Percentiles rank a stretch among this genome's conserved stretches.
These are phyloP conservation scores for Coleophoma cylindrospora DNA, from an alignment of 2,329 filamentous ascomycete species.

Conservation along the genomic window DNA sequence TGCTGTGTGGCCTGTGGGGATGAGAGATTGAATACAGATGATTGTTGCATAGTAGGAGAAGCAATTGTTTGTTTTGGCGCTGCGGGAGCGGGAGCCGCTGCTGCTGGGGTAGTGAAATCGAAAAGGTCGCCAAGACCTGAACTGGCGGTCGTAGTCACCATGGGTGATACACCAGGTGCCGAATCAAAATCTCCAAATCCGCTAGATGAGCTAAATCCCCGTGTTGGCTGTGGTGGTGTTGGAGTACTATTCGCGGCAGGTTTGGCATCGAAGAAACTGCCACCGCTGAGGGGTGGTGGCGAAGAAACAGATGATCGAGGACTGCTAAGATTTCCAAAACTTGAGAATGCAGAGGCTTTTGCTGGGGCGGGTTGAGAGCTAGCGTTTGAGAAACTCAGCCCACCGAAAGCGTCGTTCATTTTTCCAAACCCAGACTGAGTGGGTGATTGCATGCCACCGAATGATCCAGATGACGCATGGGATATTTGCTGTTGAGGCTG, in stretches of 20 bases:
- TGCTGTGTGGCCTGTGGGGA: slow-evolving; percentile 35
- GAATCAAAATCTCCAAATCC: slow-evolving; percentile 59
- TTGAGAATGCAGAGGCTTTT: slow-evolving; percentile 40
- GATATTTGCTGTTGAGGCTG: slow-evolving; percentile 49
- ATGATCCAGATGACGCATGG: slow-evolving; percentile 57
- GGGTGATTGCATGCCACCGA: slow-evolving; percentile 63
- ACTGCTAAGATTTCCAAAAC: slow-evolving; percentile 38
- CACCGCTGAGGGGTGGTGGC: slow-evolving; percentile 49
- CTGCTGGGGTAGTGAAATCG: slow-evolving; percentile 56
- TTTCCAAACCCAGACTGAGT: slow-evolving; percentile 35
- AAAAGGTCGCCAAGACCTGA: slow-evolving; percentile 75
- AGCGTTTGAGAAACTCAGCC: slow-evolving; percentile 54
- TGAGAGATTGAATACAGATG: slow-evolving; percentile 80
- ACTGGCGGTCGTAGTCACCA: slow-evolving; percentile 27
- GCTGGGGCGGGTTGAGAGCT: slow-evolving; percentile 37
- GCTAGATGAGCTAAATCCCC: slow-evolving; percentile 48
- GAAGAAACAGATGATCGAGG: slow-evolving; percentile 34
- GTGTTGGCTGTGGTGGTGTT: slow-evolving; percentile 36
- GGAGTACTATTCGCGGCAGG: slow-evolving; percentile 49
- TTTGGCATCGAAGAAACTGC: slow-evolving; percentile 77
- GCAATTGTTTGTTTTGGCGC: slow-evolving; percentile 30
- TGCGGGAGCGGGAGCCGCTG: slow-evolving; percentile 31
- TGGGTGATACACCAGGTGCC: slow-evolving; percentile 34
- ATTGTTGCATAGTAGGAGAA: slow-evolving; percentile 32
- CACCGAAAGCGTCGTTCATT: slow-evolving; percentile 75